Evolutionary conservation across 2,329 filamentous ascomycete species (phyloP), one percentile per base, ranked within the genome.

Genomic region (Domatiomyces catenatus): DNA sequence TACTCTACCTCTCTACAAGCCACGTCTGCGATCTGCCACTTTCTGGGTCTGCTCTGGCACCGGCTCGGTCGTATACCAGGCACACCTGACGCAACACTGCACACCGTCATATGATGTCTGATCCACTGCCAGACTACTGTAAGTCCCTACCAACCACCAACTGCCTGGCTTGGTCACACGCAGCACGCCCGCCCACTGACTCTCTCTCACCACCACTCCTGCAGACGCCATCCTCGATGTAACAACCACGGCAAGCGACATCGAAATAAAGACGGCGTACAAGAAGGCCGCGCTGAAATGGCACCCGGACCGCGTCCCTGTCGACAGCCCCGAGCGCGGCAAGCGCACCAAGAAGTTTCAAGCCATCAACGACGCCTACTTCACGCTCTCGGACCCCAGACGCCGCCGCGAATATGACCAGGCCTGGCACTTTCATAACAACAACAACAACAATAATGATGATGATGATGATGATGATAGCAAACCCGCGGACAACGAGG

Each of bases 241-340:
- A 54, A 65, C 81, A 48, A 76, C 86, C 36, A 83, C 76, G 59
- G 88, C 90, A 32, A 84, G 80, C 0, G 79, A 81, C 52, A 80
- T 88, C 62, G 84, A 96, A 65, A 83, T 98, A 63, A 84, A 90
- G 60, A 84, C 86, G 74, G 92, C 89, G 48, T 98, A 96, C 74
- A 98, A 98, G 67, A 83, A 84, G 64, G 85, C 86, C 61, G 90
- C 90, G 4, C 74, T 96, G 45, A 94, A 92, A 69, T 88, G 86
- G 56, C 90, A 96, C 66, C 90, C 90, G 1, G 92, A 98, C 66
- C 85, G 92, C 53, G 87, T 98, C 42, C 76, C 88, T 24, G 71
- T 77, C 57, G 80, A 88, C 68, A 90, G 87, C 4, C 86, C 89
- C 39, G 88, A 96, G 60, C 86, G 90, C 56, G 67, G 79, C 19